Percentiles rank a stretch among this genome's conserved stretches.
phyloP scores from a whole-genome alignment of 1,139 yeast genomes.

The Nakaseomyces delphensis region DNA sequence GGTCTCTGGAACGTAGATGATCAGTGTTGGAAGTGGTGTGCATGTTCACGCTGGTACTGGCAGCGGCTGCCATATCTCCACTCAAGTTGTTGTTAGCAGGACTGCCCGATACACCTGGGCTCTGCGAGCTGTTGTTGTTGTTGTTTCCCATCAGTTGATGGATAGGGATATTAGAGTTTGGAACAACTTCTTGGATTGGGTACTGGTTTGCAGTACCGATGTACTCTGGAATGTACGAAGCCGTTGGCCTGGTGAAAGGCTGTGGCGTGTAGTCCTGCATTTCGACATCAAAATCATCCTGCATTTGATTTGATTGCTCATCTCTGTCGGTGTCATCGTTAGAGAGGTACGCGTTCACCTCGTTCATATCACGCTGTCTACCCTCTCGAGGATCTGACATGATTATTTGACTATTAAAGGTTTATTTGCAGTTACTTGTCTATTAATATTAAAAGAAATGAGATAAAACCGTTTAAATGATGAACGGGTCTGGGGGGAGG shows the following conservation, averaged over 20 bases:
- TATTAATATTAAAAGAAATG: no score
- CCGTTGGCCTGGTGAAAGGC: slow-evolving; percentile 18
- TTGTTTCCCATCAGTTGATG: slow-evolving; percentile 1
- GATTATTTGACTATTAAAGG: background rate
- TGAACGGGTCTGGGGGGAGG: background rate
- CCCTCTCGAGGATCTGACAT: slow-evolving; percentile 10
- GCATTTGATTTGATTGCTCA: background rate
- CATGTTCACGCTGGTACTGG: slow-evolving; percentile 5
- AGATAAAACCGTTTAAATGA: background rate
- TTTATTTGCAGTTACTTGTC: background rate
- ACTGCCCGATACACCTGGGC: slow-evolving; percentile 7
- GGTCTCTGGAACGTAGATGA: slow-evolving; percentile 5
- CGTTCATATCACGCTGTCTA: slow-evolving; percentile 7
- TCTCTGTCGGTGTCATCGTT: slow-evolving; percentile 2
- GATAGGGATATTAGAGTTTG: slow-evolving; percentile 25
- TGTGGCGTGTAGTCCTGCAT: slow-evolving; percentile 19
- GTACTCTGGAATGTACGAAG: slow-evolving; percentile 21
- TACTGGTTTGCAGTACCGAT: slow-evolving; percentile 13
- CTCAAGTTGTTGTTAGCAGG: slow-evolving; percentile 8
- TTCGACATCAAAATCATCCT: slow-evolving; percentile 23
- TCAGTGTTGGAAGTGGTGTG: background rate
- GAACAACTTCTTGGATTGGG: slow-evolving; percentile 29
- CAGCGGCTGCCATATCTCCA: slow-evolving; percentile 9
- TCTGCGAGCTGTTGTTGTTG: slow-evolving; percentile 6
- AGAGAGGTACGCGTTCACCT: slow-evolving; percentile 1